Evolutionary conservation across 352 stramenopile genomes (phyloP), one percentile per base, ranked within the genome.

Genomic region (Globisporangium iwayamae): DNA sequence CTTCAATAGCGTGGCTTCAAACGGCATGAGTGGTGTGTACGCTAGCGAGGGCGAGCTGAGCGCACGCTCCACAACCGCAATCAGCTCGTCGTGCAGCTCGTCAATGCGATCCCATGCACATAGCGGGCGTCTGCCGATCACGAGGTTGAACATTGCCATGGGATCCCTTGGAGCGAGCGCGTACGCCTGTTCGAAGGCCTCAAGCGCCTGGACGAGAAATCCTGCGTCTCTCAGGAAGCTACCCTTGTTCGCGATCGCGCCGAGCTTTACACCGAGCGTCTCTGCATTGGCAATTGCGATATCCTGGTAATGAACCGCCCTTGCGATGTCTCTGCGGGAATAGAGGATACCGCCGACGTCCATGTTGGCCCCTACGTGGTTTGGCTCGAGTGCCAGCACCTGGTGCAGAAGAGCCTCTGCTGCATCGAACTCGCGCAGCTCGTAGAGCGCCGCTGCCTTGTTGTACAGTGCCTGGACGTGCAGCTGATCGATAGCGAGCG

Each of bases 161-260:
- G 74, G 34, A n/a, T 83, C 58, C 4, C 72, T 50, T 0, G 82
- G 67, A 3, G 4, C 22, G 9, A 68, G 55, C n/a, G 46, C 18
- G 8, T 52, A 43, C 20, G 67, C 61, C 0, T 89, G 45, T 13
- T 53, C 50, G 6, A 91, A 45, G 13, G 78, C 82, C 18, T 80
- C 59, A 1, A 95, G 59, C 7, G 87, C 84, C 0, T 69, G 62
- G 10, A 69, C 53, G 1, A 82, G 57, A 13, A 71, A 48, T 1
- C 76, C 77, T 2, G 60, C 64, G 39, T 88, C 78, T 20, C 81
- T 86, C 14, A 92, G 65, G 51, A 92, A 92, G 9, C 85, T 63
- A 0, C 74, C 87, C 62, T 91, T 94, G 70, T 96, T 96, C 71
- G 85, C 72, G 22, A 92, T 66, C 4, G 77, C 82, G 0, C 67